Evolutionary conservation across 202 grass and related monocot species (phyloP).

Genomic region (Setaria italica): DNA sequence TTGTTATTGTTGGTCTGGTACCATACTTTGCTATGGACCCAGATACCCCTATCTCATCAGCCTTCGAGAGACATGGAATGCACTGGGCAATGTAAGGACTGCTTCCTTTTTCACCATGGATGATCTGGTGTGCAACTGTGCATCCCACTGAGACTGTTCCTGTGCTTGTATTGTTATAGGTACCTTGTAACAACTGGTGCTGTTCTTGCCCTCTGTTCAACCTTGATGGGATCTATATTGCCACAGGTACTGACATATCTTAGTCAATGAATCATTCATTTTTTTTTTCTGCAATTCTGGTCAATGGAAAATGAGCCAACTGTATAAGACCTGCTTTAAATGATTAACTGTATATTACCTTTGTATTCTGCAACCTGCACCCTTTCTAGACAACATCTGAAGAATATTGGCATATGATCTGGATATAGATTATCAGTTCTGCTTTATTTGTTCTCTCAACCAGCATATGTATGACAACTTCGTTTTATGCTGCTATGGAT

Average conservation of each 20-base stretch:
- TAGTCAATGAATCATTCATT: neutral
- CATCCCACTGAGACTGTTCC: conserved; percentile 29
- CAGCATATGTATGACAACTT: neutral
- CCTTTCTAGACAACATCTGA: neutral
- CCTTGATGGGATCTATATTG: conserved; percentile 92
- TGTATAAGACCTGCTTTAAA: neutral
- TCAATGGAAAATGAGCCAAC: neutral
- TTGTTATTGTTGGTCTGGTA: conserved; percentile 92
- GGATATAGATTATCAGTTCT: neutral
- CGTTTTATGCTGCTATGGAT: neutral
- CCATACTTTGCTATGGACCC: conserved; percentile 99
- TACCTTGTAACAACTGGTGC: conserved; percentile 90
- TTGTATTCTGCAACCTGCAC: conserved; percentile 2
- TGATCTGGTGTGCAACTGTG: conserved; percentile 15
- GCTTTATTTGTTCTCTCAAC: neutral
- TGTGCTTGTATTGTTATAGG: conserved; percentile 56
- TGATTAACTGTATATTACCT: neutral
- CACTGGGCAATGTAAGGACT: conserved; percentile 85
- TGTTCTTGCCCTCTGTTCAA: conserved; percentile 95
- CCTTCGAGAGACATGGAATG: conserved; percentile 82
- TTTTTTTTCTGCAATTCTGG: neutral
- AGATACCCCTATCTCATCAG: conserved; percentile 95
- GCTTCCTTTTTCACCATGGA: neutral
- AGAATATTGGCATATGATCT: neutral
- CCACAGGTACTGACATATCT: conserved; percentile 68